A percentile compares a stretch with the other conserved stretches of the same genome.
phyloP scores from a whole-genome alignment of 257 asterid genomes.

The Solanum clarkiae region DNA sequence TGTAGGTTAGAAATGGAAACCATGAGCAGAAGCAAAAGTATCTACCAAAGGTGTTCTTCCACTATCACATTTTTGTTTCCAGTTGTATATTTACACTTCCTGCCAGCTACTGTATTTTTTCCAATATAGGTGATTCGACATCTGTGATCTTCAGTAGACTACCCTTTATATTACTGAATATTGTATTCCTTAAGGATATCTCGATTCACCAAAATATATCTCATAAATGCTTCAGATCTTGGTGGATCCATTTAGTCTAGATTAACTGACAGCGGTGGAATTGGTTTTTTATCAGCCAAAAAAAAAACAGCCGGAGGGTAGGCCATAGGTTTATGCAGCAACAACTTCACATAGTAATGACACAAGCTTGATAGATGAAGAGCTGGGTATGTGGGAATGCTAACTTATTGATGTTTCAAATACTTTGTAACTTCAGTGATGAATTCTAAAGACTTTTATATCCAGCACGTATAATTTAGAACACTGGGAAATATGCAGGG shows the following conservation, averaged over 20 bases:
- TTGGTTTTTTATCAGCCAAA: background rate
- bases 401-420: background rate
- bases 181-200: background rate
- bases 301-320: background rate
- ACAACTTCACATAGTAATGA: background rate
- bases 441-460: background rate
- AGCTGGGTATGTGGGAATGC: background rate
- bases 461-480: background rate
- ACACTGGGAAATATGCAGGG: background rate
- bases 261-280: background rate
- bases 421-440: background rate
- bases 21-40: slow-evolving; percentile 83
- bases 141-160: background rate
- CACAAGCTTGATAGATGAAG: background rate
- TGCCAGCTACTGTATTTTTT: background rate
- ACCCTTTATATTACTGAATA: background rate
- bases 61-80: background rate
- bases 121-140: background rate
- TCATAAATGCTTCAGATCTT: background rate
- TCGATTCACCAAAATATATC: background rate
- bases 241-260: background rate
- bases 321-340: background rate
- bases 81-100: background rate
- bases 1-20: slow-evolving; percentile 89
- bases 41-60: slow-evolving; percentile 74